Evolutionary conservation across 441 rosid genomes (phyloP).

Genomic region (Dalechampia spathulata): DNA sequence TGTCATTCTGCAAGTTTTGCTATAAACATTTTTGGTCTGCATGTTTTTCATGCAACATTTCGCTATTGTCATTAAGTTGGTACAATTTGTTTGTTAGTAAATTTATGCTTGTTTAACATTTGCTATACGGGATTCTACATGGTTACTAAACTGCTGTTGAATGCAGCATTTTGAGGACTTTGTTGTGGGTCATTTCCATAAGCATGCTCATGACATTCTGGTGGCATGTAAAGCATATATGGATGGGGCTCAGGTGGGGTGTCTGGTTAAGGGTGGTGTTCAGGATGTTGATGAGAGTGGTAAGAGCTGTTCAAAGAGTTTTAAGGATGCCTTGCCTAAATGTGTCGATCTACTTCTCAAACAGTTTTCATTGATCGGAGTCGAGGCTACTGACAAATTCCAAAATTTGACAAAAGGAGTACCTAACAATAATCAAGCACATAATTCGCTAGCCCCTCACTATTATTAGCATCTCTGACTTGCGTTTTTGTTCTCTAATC

Average conservation of each 20-base stretch:
- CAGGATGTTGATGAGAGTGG: constrained; percentile 40
- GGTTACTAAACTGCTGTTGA: neutral
- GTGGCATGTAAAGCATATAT: constrained; percentile 65
- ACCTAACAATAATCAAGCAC: no score
- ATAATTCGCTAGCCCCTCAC: no score
- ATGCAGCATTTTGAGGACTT: constrained; percentile 79
- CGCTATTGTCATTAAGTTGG: no score
- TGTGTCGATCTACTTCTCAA: constrained; percentile 35
- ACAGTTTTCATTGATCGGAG: constrained; percentile 51
- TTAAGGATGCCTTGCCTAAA: constrained; percentile 36
- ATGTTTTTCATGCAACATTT: no score
- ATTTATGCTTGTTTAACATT: no score
- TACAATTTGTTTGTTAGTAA: no score
- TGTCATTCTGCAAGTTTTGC: neutral
- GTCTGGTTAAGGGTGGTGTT: constrained; percentile 45
- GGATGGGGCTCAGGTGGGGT: constrained; percentile 69
- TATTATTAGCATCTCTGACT: no score
- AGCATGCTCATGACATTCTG: constrained; percentile 46
- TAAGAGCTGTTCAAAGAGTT: constrained; percentile 33
- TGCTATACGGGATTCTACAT: no score
- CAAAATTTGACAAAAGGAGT: constrained; percentile 16
- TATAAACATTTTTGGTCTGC: no score
- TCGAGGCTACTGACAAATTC: constrained; percentile 37
- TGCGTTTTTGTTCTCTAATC: no score
- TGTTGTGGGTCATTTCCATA: constrained; percentile 63